Percentiles rank a stretch among this genome's conserved stretches.
phyloP scores from a whole-genome alignment of 2,329 filamentous ascomycete genomes.

The Xylaria sp. region DNA sequence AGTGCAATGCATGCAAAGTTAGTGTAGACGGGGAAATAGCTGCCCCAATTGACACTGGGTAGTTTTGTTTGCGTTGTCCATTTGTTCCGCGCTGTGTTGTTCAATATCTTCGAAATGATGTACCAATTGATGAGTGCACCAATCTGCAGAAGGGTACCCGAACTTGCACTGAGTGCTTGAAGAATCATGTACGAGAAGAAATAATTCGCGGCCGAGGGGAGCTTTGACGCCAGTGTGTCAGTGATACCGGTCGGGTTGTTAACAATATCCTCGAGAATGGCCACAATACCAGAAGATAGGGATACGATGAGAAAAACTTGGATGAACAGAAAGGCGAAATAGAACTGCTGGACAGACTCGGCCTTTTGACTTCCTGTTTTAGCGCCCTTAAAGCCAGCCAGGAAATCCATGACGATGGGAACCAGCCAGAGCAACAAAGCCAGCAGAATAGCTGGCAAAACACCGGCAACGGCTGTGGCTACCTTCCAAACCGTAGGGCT shows the following conservation, averaged over 20 bases:
- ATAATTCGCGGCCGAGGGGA: slow-evolving; percentile 90
- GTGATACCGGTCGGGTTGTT: slow-evolving; percentile 71
- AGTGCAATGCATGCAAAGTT: slow-evolving; percentile 93
- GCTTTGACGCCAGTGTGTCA: slow-evolving; percentile 72
- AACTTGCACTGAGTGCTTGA: slow-evolving; percentile 88
- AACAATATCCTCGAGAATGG: slow-evolving; percentile 63
- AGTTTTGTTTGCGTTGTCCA: slow-evolving; percentile 84
- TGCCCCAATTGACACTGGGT: slow-evolving; percentile 83
- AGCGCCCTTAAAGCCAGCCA: slow-evolving; percentile 76
- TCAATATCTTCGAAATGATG: slow-evolving; percentile 77
- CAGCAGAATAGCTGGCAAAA: slow-evolving; percentile 79
- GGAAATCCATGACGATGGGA: slow-evolving; percentile 76
- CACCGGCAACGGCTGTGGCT: slow-evolving; percentile 74
- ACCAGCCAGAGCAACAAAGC: slow-evolving; percentile 80
- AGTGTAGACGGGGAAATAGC: slow-evolving; percentile 94
- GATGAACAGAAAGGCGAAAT: slow-evolving; percentile 92
- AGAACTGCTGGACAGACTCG: slow-evolving; percentile 88
- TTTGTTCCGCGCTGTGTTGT: slow-evolving; percentile 82
- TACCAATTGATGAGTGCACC: slow-evolving; percentile 82
- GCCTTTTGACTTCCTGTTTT: slow-evolving; percentile 82
- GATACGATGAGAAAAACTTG: slow-evolving; percentile 95
- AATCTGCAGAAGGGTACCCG: slow-evolving; percentile 85
- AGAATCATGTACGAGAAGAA: slow-evolving; percentile 99
- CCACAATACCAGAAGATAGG: slow-evolving; percentile 73
- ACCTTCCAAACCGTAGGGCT: slow-evolving; percentile 67